Evolutionary conservation across 2,329 filamentous ascomycete genomes (phyloP).

Genomic region (Fusarium piperis): DNA sequence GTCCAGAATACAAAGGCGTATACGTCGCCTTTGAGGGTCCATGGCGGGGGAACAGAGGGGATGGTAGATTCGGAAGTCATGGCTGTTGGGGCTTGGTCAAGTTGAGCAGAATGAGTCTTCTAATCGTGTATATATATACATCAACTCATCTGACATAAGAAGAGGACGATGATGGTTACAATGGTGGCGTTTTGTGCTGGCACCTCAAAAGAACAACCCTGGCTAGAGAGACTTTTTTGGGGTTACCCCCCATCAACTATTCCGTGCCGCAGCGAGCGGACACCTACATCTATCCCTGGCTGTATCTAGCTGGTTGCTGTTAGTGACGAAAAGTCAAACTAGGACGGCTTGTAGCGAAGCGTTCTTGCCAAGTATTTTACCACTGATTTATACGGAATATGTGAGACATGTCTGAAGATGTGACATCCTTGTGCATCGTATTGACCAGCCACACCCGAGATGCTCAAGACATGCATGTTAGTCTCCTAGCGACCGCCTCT

Average conservation of each 20-base stretch:
- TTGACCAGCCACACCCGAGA: background rate
- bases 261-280: background rate
- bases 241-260: background rate
- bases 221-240: background rate
- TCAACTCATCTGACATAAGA: background rate
- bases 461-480: background rate
- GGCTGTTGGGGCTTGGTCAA: background rate
- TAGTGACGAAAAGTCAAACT: background rate
- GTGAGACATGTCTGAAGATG: background rate
- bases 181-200: background rate
- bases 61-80: constrained; percentile 19
- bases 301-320: background rate
- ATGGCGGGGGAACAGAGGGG: constrained; percentile 47
- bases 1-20: constrained; percentile 57
- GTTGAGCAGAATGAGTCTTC: background rate
- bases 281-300: background rate
- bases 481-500: background rate
- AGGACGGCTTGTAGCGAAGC: background rate
- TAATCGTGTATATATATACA: background rate
- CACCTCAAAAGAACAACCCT: background rate
- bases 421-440: background rate
- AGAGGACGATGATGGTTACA: background rate
- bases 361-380: background rate
- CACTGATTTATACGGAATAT: background rate
- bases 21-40: constrained; percentile 56